These are phyloP conservation scores for Pythium aristosporum DNA, from an alignment of 352 stramenopile species.

Conservation along the genomic window DNA sequence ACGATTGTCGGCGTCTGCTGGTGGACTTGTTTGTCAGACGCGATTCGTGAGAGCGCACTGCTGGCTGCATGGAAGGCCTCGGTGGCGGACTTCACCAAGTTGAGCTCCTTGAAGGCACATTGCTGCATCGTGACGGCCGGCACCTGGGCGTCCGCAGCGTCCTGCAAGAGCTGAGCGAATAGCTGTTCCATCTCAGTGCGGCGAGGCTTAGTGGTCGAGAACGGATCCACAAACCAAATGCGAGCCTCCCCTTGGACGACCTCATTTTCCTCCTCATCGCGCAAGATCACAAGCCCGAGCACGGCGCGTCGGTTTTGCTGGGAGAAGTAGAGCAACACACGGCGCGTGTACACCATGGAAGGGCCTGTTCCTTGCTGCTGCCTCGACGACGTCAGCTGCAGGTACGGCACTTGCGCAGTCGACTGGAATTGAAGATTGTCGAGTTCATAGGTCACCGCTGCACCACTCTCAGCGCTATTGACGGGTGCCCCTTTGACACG, in stretches of 20 bases:
- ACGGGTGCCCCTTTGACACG: slow-evolving; percentile 38
- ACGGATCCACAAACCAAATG: slow-evolving; percentile 71
- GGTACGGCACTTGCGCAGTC: slow-evolving; percentile 59
- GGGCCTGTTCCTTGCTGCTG: background rate
- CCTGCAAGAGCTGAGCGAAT: slow-evolving; percentile 51
- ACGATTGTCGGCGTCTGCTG: slow-evolving; percentile 81
- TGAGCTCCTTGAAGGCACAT: slow-evolving; percentile 52
- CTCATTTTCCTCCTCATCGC: slow-evolving; percentile 34
- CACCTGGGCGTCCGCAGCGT: slow-evolving; percentile 34
- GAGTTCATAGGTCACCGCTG: slow-evolving; percentile 49
- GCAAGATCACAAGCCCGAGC: slow-evolving; percentile 46
- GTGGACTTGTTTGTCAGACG: slow-evolving; percentile 78
- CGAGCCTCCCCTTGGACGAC: slow-evolving; percentile 37
- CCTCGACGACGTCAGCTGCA: slow-evolving; percentile 39
- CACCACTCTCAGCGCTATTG: slow-evolving; percentile 7
- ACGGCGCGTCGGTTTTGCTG: slow-evolving; percentile 70
- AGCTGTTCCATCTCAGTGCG: slow-evolving; percentile 49
- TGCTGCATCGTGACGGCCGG: slow-evolving; percentile 35
- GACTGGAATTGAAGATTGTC: slow-evolving; percentile 75
- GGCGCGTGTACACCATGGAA: slow-evolving; percentile 29
- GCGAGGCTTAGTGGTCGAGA: slow-evolving; percentile 51
- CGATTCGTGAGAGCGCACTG: slow-evolving; percentile 75
- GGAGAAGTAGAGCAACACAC: slow-evolving; percentile 69
- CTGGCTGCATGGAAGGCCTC: slow-evolving; percentile 88
- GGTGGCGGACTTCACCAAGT: slow-evolving; percentile 77